These are phyloP conservation scores for Pseudozyma thailandica DNA, from an alignment of 1,284 basidiomycete species.

Conservation along the genomic window DNA sequence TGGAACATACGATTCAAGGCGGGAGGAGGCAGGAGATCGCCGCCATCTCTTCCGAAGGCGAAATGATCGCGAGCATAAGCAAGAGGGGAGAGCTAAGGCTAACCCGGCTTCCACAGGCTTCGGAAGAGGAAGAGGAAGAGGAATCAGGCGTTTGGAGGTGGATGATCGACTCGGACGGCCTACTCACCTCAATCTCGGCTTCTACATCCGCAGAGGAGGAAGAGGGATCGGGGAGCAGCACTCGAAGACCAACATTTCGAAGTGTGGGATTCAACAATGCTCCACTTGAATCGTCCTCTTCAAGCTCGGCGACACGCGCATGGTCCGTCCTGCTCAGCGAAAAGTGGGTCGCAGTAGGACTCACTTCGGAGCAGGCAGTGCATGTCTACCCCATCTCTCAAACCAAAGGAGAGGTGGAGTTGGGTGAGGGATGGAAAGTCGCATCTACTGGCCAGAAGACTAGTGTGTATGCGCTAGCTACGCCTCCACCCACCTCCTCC, in stretches of 20 bases:
- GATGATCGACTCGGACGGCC: conserved; percentile 8
- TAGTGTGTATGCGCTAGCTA: conserved; percentile 36
- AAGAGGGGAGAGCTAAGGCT: conserved; percentile 15
- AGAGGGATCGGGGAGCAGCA: conserved; percentile 10
- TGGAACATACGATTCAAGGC: not conserved
- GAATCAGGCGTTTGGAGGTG: not conserved
- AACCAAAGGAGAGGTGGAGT: not conserved
- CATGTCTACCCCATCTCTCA: conserved; percentile 21
- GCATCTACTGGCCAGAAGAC: conserved; percentile 16
- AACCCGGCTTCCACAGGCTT: not conserved
- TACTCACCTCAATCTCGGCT: not conserved
- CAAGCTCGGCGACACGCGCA: conserved; percentile 16
- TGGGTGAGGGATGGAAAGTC: conserved; percentile 17
- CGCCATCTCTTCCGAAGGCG: not conserved
- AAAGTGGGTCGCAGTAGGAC: conserved; percentile 30
- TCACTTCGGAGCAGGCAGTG: conserved; percentile 26
- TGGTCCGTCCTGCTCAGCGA: conserved; percentile 33
- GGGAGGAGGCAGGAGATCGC: conserved; percentile 16
- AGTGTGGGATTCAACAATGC: conserved; percentile 43
- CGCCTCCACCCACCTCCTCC: conserved; percentile 1
- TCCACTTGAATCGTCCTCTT: not conserved
- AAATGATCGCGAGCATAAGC: conserved; percentile 13
- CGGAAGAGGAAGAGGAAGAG: not conserved
- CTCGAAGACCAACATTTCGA: conserved; percentile 14
- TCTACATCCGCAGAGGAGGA: too few species aligned